A percentile compares a stretch with the other conserved stretches of the same genome.
Evolutionary conservation across 768 basidiomycete species (phyloP).

Genomic region (Phlebiopsis flavidoalba): DNA sequence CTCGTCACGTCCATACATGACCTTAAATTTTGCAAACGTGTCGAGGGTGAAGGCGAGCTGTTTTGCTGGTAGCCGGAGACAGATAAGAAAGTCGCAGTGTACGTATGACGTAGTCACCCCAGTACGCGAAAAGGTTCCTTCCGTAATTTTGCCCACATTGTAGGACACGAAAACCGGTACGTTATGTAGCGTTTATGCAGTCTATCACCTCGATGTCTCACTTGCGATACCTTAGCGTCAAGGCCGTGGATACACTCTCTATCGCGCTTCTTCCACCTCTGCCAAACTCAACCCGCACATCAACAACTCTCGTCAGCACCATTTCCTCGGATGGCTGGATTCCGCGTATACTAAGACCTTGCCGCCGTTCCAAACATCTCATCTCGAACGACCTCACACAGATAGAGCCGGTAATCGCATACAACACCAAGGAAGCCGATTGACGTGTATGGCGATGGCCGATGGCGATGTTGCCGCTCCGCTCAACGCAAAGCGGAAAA

Average conservation of each 20-base stretch:
- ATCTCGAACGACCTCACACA: constrained; percentile 21
- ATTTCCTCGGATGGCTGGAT: constrained; percentile 90
- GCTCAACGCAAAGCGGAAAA: constrained; percentile 34
- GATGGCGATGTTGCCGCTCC: constrained; percentile 34
- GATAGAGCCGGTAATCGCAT: constrained; percentile 55
- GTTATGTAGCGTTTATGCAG: constrained; percentile 17
- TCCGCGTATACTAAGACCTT: constrained; percentile 71
- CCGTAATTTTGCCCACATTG: constrained; percentile 63
- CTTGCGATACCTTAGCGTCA: constrained; percentile 49
- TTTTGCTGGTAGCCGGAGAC: constrained; percentile 81
- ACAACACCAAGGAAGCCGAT: constrained; percentile 80
- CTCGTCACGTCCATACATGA: constrained; percentile 82
- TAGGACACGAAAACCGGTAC: constrained; percentile 86
- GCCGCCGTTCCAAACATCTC: constrained; percentile 35
- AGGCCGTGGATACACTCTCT: constrained; percentile 65
- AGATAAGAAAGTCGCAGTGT: constrained; percentile 82
- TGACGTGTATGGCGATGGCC: constrained; percentile 69
- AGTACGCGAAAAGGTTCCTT: constrained; percentile 41
- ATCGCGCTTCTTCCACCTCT: constrained; percentile 52
- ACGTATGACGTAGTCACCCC: constrained; percentile 49
- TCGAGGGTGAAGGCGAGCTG: constrained; percentile 54
- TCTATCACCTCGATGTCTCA: not conserved
- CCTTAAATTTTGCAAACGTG: constrained; percentile 65
- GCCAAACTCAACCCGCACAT: constrained; percentile 18
- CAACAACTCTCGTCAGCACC: constrained; percentile 66